These are phyloP conservation scores for Aureobasidium uvarum DNA, from an alignment of 2,329 filamentous ascomycete species.

Conservation along the genomic window DNA sequence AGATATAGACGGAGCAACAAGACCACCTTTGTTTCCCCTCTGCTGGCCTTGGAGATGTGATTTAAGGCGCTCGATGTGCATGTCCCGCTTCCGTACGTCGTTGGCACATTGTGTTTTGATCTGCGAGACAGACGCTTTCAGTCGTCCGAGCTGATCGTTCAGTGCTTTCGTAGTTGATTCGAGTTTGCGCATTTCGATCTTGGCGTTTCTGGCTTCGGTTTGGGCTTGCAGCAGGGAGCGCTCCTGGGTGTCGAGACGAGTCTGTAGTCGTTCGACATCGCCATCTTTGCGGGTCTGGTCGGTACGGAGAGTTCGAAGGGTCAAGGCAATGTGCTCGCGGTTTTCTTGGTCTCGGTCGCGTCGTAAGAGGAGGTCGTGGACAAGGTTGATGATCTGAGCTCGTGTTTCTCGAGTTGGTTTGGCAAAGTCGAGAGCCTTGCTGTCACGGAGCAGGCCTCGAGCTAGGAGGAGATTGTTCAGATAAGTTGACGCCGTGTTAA, in stretches of 20 bases:
- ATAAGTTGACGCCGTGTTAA: conserved; percentile 62
- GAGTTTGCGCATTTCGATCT: conserved; percentile 77
- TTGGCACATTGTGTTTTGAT: conserved; percentile 83
- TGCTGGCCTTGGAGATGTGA: conserved; percentile 71
- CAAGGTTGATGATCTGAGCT: conserved; percentile 83
- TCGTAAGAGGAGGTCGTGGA: conserved; percentile 88
- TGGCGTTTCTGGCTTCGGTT: conserved; percentile 67
- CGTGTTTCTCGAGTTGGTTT: conserved; percentile 68
- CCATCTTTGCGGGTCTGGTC: conserved; percentile 71
- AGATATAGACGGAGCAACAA: conserved; percentile 50
- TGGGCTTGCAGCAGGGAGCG: conserved; percentile 71
- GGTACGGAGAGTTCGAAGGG: conserved; percentile 71
- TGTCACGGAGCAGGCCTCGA: conserved; percentile 60
- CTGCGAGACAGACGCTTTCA: conserved; percentile 77
- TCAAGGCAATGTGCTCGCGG: conserved; percentile 75
- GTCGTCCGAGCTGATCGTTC: conserved; percentile 76
- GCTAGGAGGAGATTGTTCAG: conserved; percentile 66
- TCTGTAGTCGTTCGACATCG: conserved; percentile 53
- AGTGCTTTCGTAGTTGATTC: conserved; percentile 71
- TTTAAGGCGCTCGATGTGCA: conserved; percentile 85
- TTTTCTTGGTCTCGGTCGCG: conserved; percentile 92
- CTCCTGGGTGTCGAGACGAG: conserved; percentile 56
- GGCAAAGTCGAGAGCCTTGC: conserved; percentile 76
- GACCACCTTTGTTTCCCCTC: conserved; percentile 46
- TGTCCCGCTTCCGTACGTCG: conserved; percentile 85